Base-by-base conservation (phyloP, 1,284 basidiomycete genomes). In the Trichosporon sp. region DNA sequence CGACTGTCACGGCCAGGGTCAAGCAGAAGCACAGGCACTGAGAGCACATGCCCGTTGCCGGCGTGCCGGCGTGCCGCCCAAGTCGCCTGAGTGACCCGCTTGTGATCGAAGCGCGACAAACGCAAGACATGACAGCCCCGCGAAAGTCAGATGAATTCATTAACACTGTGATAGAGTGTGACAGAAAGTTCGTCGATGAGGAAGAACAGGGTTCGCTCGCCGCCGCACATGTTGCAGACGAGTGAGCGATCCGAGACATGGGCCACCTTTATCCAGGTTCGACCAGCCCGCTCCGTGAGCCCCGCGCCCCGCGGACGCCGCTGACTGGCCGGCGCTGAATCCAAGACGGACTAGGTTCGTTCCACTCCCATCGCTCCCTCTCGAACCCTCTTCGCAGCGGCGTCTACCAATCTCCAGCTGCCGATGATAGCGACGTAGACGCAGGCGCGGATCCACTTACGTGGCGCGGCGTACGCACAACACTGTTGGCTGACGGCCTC, bases 321-420 rank as follows among this genome's bases (percentile, higher is more conserved):
- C 19, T 5, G 51, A 26, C 4, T 21, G 51, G 21, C 2, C 51
- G 10, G 6, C 38, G 51, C 14, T 21, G 51, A 16, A 54, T 54
- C 51, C 51, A 54, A 54, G 19, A 26, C 51, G 19, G 51, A 46
- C 51, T 54, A 54, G 21, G 21, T 19, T 54, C n/a, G 19, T 54
- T 54, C 21, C 51, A 54, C 51, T 19, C 51, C 51, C 21, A 26
- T 16, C 51, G 19, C 51, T 54, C 51, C 51, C 51, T 54, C 51
- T 10, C 21, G 51, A 54, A 54, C 51, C 51, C 51, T 54, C 51
- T 54, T 26, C 51, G 51, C 51, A 5, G n/a, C 51, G 51, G 51
- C 19, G 51, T 54, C 51, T 10, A 26, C 21, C 21, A 26, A 54
- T 19, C 19, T 54, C 51, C 51, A 26, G 51, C 51, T 19, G 7